A percentile compares a stretch with the other conserved stretches of the same genome.
These are phyloP conservation scores for Ceratobasidium sp. DNA, from an alignment of 1,284 basidiomycete genomes.

Conservation along the genomic window DNA sequence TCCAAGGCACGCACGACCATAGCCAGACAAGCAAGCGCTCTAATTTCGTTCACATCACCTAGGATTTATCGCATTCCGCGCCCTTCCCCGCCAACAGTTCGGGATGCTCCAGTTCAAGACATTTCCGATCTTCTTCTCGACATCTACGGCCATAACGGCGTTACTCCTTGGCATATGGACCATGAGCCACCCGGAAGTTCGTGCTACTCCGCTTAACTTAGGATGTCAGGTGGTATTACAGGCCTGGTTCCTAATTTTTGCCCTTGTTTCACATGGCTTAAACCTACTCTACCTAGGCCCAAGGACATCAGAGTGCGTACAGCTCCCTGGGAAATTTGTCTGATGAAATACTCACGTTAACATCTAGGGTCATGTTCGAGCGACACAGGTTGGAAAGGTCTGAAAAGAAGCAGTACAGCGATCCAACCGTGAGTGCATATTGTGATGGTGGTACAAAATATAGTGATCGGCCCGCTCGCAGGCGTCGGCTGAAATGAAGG, in stretches of 20 bases:
- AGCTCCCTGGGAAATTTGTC: neutral
- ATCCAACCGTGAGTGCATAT: constrained; percentile 63
- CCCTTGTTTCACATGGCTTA: constrained; percentile 63
- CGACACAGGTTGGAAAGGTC: constrained; percentile 77
- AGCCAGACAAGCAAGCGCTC: neutral
- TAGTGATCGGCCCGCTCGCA: constrained; percentile 51
- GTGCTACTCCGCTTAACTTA: constrained; percentile 59
- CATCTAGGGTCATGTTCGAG: constrained; percentile 71
- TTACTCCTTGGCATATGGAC: constrained; percentile 71
- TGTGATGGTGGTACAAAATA: neutral
- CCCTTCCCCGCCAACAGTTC: constrained; percentile 70
- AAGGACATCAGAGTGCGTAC: constrained; percentile 68
- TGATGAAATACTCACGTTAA: constrained; percentile 34
- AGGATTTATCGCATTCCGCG: constrained; percentile 47
- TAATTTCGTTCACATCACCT: neutral
- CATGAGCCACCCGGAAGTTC: constrained; percentile 69
- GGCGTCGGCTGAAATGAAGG: constrained; percentile 76
- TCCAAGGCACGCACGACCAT: constrained; percentile 38
- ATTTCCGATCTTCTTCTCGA: constrained; percentile 79
- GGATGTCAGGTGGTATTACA: constrained; percentile 71
- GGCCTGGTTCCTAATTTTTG: constrained; percentile 68
- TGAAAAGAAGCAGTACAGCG: constrained; percentile 75
- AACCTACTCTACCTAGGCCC: constrained; percentile 73
- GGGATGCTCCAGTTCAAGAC: constrained; percentile 77
- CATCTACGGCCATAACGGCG: constrained; percentile 67